phyloP scores from a whole-genome alignment of 1,139 yeast genomes.

The Geotrichum armillariae region DNA sequence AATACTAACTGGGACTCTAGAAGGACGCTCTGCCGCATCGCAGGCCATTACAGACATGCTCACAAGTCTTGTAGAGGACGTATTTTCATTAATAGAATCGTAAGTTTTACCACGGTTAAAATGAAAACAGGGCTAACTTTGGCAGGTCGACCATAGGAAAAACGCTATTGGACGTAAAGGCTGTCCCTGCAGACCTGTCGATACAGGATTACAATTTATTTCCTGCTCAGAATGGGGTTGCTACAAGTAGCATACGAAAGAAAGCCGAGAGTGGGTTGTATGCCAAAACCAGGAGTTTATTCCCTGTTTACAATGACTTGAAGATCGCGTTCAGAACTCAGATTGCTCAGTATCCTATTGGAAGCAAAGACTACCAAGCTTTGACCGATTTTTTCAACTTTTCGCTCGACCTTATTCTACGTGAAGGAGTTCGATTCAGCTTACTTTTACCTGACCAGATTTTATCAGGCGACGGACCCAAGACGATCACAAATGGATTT shows the following conservation, averaged over 20 bases:
- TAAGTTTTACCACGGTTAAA: slow-evolving; percentile 1
- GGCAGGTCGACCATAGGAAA: slow-evolving; percentile 18
- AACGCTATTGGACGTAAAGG: slow-evolving; percentile 11
- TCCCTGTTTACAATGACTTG: slow-evolving; percentile 65
- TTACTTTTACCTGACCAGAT: slow-evolving; percentile 32
- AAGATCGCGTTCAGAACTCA: slow-evolving; percentile 59
- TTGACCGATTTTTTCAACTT: slow-evolving; percentile 71
- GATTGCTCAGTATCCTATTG: slow-evolving; percentile 52
- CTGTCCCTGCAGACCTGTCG: slow-evolving; percentile 21
- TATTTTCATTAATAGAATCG: slow-evolving; percentile 20
- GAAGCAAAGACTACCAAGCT: slow-evolving; percentile 55
- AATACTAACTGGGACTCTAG: background rate
- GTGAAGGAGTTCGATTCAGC: slow-evolving; percentile 63
- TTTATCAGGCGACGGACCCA: slow-evolving; percentile 14
- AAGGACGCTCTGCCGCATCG: background rate
- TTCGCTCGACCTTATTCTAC: slow-evolving; percentile 64
- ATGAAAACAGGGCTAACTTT: background rate
- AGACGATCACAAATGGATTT: slow-evolving; percentile 22
- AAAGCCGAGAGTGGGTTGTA: slow-evolving; percentile 18
- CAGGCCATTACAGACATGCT: slow-evolving; percentile 11
- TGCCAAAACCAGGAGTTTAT: slow-evolving; percentile 19
- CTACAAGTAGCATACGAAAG: slow-evolving; percentile 14
- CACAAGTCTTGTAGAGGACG: slow-evolving; percentile 13
- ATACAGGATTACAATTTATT: slow-evolving; percentile 15
- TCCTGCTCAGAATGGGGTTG: slow-evolving; percentile 11